phyloP scores from a whole-genome alignment of 148 eudicot species.

The Rhododendron vialii region DNA sequence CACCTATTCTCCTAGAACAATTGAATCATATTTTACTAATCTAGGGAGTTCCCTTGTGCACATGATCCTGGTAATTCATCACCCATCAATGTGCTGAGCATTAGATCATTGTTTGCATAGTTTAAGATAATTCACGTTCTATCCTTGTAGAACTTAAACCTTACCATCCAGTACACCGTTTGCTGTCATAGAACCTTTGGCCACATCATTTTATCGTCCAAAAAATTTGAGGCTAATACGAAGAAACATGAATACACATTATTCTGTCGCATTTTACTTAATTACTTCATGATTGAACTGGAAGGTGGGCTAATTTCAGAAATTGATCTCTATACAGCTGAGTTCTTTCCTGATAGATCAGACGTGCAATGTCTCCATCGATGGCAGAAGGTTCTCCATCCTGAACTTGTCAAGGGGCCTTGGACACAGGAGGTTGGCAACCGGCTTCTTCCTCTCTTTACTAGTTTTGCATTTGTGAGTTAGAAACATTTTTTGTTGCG shows the following conservation, averaged over 20 bases:
- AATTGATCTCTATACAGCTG: constrained; percentile 56
- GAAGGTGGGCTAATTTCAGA: constrained; percentile 7
- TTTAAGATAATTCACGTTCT: not conserved
- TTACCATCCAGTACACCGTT: not conserved
- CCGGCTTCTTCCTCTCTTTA: not conserved
- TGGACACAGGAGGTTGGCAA: constrained; percentile 78
- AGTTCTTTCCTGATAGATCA: constrained; percentile 88
- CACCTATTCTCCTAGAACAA: not conserved
- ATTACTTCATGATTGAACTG: constrained; percentile 6
- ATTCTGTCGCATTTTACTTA: not conserved
- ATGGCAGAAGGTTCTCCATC: constrained; percentile 99
- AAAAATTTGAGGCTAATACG: not conserved
- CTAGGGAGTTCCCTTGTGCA: not conserved
- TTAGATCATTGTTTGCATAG: not conserved
- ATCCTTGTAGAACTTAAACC: not conserved
- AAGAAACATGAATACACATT: not conserved
- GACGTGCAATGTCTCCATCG: constrained; percentile 96
- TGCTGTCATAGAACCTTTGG: not conserved
- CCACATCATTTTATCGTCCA: not conserved
- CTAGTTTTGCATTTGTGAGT: constrained; percentile 2
- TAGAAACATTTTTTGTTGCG: not conserved
- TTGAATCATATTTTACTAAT: not conserved
- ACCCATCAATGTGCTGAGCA: not conserved
- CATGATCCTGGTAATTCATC: not conserved
- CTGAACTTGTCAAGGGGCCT: constrained; percentile 96